phyloP scores from a whole-genome alignment of 352 stramenopile genomes.

The Phytophthora constricta region DNA sequence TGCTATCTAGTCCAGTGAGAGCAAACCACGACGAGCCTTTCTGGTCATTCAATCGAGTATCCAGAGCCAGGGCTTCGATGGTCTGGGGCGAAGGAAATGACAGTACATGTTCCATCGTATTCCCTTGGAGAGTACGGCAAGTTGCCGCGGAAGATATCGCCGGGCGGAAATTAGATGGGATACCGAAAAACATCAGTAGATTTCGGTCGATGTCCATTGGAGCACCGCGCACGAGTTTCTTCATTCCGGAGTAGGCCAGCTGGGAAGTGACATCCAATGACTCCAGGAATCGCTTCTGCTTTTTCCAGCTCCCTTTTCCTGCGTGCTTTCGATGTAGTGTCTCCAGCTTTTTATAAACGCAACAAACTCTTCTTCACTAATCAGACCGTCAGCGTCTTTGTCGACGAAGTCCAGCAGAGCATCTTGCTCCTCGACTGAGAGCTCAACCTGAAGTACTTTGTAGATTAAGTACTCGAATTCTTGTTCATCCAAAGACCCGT shows the following conservation, averaged over 20 bases:
- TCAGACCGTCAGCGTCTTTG: constrained; percentile 60
- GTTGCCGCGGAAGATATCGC: constrained; percentile 65
- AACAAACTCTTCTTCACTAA: constrained; percentile 79
- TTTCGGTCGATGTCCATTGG: constrained; percentile 74
- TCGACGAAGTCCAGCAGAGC: constrained; percentile 77
- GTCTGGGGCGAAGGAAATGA: constrained; percentile 78
- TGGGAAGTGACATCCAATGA: constrained; percentile 52
- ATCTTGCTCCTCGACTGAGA: constrained; percentile 77
- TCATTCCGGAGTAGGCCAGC: constrained; percentile 72
- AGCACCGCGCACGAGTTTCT: constrained; percentile 73
- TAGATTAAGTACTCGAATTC: constrained; percentile 84
- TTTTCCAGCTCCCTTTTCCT: constrained; percentile 34
- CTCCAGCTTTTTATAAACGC: constrained; percentile 77
- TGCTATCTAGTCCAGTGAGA: constrained; percentile 32
- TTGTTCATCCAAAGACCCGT: constrained; percentile 67
- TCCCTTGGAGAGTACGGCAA: constrained; percentile 52
- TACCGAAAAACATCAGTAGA: constrained; percentile 76
- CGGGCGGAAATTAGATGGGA: constrained; percentile 80
- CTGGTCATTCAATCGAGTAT: constrained; percentile 37
- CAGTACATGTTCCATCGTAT: constrained; percentile 73
- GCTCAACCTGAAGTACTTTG: constrained; percentile 74
- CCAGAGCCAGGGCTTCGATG: constrained; percentile 53
- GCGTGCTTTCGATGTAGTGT: constrained; percentile 48
- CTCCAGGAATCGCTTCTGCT: constrained; percentile 45
- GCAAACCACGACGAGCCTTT: constrained; percentile 40